Evolutionary conservation across 192 early-diverging fungal genomes (phyloP).

Genomic region (Ambispora gerdemannii): DNA sequence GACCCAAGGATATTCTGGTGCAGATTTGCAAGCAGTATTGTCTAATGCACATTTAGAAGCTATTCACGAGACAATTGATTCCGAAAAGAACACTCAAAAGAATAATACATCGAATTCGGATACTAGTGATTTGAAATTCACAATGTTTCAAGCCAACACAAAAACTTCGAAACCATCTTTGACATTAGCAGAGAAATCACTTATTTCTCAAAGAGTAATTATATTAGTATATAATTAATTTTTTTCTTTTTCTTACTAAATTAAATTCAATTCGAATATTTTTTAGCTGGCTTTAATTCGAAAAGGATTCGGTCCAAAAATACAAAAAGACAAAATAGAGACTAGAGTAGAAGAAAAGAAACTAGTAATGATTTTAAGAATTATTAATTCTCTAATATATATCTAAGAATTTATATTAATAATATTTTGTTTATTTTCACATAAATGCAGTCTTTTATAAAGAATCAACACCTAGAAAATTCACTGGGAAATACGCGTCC

Average conservation of each 20-base stretch:
- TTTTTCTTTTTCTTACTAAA: neutral
- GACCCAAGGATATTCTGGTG: slow-evolving; percentile 81
- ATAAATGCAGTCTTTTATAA: slow-evolving; percentile 28
- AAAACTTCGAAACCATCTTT: slow-evolving; percentile 39
- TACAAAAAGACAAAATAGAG: slow-evolving; percentile 1
- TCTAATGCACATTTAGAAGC: slow-evolving; percentile 91
- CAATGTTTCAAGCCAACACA: slow-evolving; percentile 36
- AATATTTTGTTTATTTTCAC: no score
- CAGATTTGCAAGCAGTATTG: slow-evolving; percentile 91
- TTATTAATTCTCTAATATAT: no score
- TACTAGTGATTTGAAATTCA: slow-evolving; percentile 40
- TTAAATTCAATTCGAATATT: slow-evolving; percentile 4
- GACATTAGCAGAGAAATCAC: slow-evolving; percentile 51
- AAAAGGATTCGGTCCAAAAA: slow-evolving; percentile 35
- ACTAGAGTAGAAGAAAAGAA: neutral
- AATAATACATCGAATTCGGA: slow-evolving; percentile 34
- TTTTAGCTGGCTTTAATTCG: slow-evolving; percentile 35
- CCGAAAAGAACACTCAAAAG: slow-evolving; percentile 41
- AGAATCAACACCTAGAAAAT: slow-evolving; percentile 16
- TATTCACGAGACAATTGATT: slow-evolving; percentile 70
- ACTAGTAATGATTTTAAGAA: no score
- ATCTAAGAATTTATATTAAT: no score
- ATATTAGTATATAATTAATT: neutral
- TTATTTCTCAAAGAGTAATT: slow-evolving; percentile 52
- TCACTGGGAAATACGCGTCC: slow-evolving; percentile 24